Conservation (phyloP, 208 protist species). For the Crithidia fasciculata region DNA sequence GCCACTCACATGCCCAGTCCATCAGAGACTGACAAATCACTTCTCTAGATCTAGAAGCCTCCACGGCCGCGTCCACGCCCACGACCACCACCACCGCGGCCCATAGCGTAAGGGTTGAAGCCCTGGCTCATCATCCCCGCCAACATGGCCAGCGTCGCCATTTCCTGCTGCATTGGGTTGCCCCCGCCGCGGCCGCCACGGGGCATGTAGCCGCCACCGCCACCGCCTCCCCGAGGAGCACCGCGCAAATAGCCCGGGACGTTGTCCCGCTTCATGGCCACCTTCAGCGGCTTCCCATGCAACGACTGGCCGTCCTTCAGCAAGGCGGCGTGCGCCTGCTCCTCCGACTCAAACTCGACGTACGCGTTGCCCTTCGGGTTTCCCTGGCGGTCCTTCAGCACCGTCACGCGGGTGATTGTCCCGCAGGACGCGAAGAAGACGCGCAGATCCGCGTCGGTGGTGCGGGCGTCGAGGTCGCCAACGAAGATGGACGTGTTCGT, state of each 20-base stretch:
- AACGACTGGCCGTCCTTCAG: conserved; percentile 88
- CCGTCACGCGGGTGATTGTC: conserved; percentile 89
- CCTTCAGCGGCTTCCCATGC: conserved; percentile 84
- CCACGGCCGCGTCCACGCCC: conserved; percentile 48
- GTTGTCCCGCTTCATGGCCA: conserved; percentile 88
- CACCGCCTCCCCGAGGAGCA: conserved; percentile 29
- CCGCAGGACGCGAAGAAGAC: conserved; percentile 92
- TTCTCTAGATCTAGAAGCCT: conserved; percentile 15
- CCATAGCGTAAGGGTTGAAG: conserved; percentile 70
- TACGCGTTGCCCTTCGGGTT: conserved; percentile 94
- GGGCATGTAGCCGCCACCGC: conserved; percentile 26
- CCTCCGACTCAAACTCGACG: conserved; percentile 90
- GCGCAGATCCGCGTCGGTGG: conserved; percentile 91
- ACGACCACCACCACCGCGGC: conserved; percentile 39
- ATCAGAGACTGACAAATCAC: too few species aligned
- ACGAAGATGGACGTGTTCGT: conserved; percentile 93
- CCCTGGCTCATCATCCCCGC: conserved; percentile 81
- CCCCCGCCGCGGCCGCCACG: conserved; percentile 33
- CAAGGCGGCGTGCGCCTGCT: conserved; percentile 82
- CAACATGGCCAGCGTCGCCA: conserved; percentile 85
- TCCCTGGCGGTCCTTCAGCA: conserved; percentile 91
- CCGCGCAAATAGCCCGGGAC: conserved; percentile 83
- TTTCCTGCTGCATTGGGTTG: conserved; percentile 58
- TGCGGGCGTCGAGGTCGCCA: conserved; percentile 86
- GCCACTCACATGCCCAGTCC: too few species aligned